phyloP scores from a whole-genome alignment of 2,329 filamentous ascomycete genomes.

The Hymenoscyphus repandus region DNA sequence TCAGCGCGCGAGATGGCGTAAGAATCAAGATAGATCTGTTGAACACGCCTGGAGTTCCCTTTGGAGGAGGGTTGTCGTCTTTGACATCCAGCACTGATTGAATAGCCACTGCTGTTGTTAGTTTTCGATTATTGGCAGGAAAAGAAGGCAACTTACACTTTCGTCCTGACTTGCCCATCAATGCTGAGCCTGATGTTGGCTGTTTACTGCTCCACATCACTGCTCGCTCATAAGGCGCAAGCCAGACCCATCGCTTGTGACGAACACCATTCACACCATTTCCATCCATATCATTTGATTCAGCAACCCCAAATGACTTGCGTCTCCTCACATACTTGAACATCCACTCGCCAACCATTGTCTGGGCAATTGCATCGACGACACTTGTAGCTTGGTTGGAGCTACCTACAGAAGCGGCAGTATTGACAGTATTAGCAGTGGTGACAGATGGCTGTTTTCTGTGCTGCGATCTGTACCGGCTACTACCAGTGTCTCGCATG shows the following conservation, averaged over 20 bases:
- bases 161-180: slow-evolving; percentile 90
- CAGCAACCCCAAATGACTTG: slow-evolving; percentile 82
- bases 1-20: slow-evolving; percentile 87
- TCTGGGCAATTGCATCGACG: slow-evolving; percentile 94
- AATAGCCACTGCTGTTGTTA: slow-evolving; percentile 65
- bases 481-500: slow-evolving; percentile 35
- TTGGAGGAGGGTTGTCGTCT: slow-evolving; percentile 82
- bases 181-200: slow-evolving; percentile 76
- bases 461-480: slow-evolving; percentile 43
- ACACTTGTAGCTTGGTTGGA: slow-evolving; percentile 68
- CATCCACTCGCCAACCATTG: slow-evolving; percentile 98
- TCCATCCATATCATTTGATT: slow-evolving; percentile 60
- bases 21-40: slow-evolving; percentile 92
- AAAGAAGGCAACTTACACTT: slow-evolving; percentile 64
- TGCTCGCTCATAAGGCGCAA: slow-evolving; percentile 90
- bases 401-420: slow-evolving; percentile 48
- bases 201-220: slow-evolving; percentile 99
- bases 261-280: slow-evolving; percentile 64
- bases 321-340: slow-evolving; percentile 83
- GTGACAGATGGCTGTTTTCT: slow-evolving; percentile 56
- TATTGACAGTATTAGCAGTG: slow-evolving; percentile 40
- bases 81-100: slow-evolving; percentile 97
- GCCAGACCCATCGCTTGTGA: slow-evolving; percentile 97
- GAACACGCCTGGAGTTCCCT: slow-evolving; percentile 62
- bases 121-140: slow-evolving; percentile 8